A percentile compares a stretch with the other conserved stretches of the same genome.
These are phyloP conservation scores for Neofusicoccum cordaticola DNA, from an alignment of 2,329 filamentous ascomycete species.

Conservation along the genomic window DNA sequence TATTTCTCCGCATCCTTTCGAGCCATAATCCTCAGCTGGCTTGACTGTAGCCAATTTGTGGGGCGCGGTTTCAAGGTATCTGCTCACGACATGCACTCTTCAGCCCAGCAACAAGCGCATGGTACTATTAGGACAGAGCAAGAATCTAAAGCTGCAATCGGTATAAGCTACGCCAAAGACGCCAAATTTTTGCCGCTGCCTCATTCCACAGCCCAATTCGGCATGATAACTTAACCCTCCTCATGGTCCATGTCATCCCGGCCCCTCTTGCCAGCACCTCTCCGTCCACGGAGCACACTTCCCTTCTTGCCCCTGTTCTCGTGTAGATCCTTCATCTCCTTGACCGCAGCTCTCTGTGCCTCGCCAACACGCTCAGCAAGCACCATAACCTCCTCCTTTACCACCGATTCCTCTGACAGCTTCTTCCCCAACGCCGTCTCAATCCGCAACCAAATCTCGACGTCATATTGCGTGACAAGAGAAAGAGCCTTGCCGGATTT, in stretches of 20 bases:
- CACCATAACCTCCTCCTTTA: conserved; percentile 82
- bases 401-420: conserved; percentile 64
- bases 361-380: conserved; percentile 76
- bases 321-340: conserved; percentile 76
- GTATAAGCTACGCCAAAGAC: neutral
- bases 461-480: conserved; percentile 83
- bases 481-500: conserved; percentile 79
- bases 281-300: conserved; percentile 49
- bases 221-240: conserved; percentile 54
- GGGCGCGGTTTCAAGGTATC: neutral
- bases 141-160: neutral
- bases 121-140: neutral
- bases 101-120: neutral
- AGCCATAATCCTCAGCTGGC: neutral
- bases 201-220: neutral
- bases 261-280: conserved; percentile 51
- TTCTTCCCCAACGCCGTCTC: conserved; percentile 79
- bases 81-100: neutral
- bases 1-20: neutral
- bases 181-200: neutral
- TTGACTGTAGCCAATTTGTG: neutral
- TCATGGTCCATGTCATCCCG: conserved; percentile 72
- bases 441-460: conserved; percentile 76
- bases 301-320: conserved; percentile 60
- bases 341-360: conserved; percentile 75